Evolutionary conservation across 371 early-diverging fungal genomes (phyloP).

Genomic region (Zancudomyces culisetae): DNA sequence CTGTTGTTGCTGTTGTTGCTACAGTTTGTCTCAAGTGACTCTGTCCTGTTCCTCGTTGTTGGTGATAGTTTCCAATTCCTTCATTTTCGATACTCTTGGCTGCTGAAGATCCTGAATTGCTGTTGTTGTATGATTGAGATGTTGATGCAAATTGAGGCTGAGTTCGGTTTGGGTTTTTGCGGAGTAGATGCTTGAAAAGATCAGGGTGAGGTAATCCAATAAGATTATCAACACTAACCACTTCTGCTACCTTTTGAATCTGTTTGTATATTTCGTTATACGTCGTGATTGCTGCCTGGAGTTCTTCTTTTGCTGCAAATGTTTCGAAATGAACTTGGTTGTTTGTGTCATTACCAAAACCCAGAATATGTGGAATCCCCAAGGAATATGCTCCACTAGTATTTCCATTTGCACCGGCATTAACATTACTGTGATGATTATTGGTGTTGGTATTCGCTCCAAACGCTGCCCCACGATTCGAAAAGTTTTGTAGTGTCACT

Average conservation of each 20-base stretch:
- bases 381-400: not conserved
- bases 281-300: not conserved
- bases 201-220: conserved; percentile 14
- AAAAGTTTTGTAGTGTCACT: not conserved
- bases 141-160: not conserved
- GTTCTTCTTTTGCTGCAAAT: not conserved
- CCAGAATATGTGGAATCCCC: not conserved
- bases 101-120: not conserved
- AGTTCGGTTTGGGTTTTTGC: not conserved
- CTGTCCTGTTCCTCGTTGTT: not conserved
- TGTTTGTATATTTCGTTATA: conserved; percentile 13
- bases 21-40: not conserved
- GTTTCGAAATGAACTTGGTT: too few species aligned
- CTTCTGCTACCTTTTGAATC: conserved; percentile 15
- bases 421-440: not conserved
- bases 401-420: not conserved
- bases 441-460: not conserved
- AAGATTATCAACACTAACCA: conserved; percentile 20
- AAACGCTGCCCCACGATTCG: not conserved
- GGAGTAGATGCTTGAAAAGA: conserved; percentile 15
- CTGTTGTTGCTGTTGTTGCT: not conserved
- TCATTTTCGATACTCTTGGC: too few species aligned
- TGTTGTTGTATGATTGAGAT: not conserved
- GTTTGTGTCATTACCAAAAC: not conserved
- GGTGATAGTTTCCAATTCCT: too few species aligned